phyloP scores from a whole-genome alignment of 2,329 filamentous ascomycete genomes.

The Ophiocordyceps polyrhachis-furcata region DNA sequence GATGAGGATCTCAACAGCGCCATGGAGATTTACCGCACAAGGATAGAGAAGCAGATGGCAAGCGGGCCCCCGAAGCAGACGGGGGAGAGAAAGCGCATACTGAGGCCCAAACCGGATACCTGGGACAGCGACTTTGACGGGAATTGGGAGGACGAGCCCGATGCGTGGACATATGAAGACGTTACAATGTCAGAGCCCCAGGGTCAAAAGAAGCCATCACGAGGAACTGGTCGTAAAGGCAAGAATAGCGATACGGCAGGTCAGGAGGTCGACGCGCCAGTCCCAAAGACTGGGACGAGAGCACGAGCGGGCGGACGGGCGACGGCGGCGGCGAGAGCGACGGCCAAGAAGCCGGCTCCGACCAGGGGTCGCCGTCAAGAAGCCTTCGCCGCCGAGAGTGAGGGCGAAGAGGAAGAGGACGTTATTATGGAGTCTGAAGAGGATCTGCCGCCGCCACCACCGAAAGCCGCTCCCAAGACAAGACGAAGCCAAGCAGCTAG shows the following conservation, averaged over 20 bases:
- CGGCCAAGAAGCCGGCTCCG: conserved; percentile 24
- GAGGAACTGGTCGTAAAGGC: conserved; percentile 6
- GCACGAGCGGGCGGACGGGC: conserved; percentile 13
- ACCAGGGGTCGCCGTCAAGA: conserved; percentile 18
- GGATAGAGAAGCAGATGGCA: conserved; percentile 52
- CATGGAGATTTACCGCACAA: conserved; percentile 54
- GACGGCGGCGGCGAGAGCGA: conserved; percentile 14
- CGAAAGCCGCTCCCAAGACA: conserved; percentile 17
- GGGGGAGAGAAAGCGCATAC: conserved; percentile 20
- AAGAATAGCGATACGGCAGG: conserved; percentile 8
- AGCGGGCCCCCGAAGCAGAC: conserved; percentile 27
- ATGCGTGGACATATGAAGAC: conserved; percentile 26
- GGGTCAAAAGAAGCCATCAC: conserved; percentile 3
- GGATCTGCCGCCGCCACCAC: conserved; percentile 14
- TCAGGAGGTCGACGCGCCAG: conserved; percentile 5
- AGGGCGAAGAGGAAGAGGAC: conserved; percentile 29
- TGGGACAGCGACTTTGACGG: conserved; percentile 91
- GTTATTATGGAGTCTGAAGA: conserved; percentile 35
- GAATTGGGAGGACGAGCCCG: conserved; percentile 64
- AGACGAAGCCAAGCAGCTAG: conserved; percentile 6
- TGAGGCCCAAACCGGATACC: conserved; percentile 57
- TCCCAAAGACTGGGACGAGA: conserved; percentile 13
- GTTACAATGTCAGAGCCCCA: conserved; percentile 3
- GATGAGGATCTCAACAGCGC: conserved; percentile 48
- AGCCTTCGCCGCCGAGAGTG: conserved; percentile 8